Evolutionary conservation across 2,329 filamentous ascomycete genomes (phyloP).

Genomic region (Cordyceps tenuipes): DNA sequence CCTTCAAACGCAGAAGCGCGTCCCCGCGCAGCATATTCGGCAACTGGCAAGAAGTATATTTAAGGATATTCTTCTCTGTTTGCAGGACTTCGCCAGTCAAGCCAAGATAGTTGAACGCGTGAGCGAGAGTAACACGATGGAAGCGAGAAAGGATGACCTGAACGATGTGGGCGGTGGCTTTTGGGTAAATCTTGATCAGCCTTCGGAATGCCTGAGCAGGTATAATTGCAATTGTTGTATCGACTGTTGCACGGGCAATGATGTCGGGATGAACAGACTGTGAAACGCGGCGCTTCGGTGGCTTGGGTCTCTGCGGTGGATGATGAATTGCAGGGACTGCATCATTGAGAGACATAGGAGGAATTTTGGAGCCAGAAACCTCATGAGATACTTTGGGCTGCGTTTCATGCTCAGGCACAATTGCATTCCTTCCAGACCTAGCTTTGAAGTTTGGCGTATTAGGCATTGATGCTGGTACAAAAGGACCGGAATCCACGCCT

Average conservation of each 20-base stretch:
- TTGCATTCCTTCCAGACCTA: constrained; percentile 12
- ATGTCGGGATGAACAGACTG: constrained; percentile 93
- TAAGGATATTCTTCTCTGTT: constrained; percentile 89
- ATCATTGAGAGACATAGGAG: constrained; percentile 64
- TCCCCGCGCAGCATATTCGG: constrained; percentile 84
- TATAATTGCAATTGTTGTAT: constrained; percentile 97
- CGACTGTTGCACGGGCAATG: constrained; percentile 88
- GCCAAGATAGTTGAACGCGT: constrained; percentile 89
- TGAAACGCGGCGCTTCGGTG: constrained; percentile 38
- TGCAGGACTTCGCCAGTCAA: constrained; percentile 84
- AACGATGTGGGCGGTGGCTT: constrained; percentile 93
- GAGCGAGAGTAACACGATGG: constrained; percentile 88
- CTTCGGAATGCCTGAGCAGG: constrained; percentile 92
- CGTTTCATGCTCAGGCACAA: background rate
- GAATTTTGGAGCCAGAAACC: constrained; percentile 45
- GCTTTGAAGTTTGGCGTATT: constrained; percentile 32
- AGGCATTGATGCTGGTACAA: constrained; percentile 28
- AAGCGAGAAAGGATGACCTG: constrained; percentile 94
- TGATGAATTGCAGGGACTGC: constrained; percentile 19
- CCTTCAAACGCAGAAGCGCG: constrained; percentile 75
- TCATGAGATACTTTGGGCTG: background rate
- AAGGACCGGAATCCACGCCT: constrained; percentile 25
- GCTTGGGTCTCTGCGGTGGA: constrained; percentile 27
- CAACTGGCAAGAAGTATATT: constrained; percentile 82
- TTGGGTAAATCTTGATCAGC: constrained; percentile 87